Conservation (phyloP, 768 basidiomycete genomes). For the Krasilnikovozyma curviuscula region DNA sequence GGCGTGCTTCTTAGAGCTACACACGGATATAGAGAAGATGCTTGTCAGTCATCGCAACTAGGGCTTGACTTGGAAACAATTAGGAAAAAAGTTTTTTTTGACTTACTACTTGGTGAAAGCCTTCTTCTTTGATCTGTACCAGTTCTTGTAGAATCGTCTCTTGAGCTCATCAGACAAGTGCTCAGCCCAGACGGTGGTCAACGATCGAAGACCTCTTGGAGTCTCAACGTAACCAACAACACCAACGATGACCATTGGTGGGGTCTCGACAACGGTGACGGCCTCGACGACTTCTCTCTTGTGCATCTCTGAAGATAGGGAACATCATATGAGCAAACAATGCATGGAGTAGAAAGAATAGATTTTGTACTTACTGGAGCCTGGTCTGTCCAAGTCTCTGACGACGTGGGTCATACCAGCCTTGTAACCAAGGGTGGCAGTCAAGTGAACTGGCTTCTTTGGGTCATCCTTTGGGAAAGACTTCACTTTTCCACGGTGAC, state of each 20-base stretch:
- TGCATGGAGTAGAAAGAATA: neutral
- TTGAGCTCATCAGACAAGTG: constrained; percentile 96
- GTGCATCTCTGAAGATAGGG: constrained; percentile 68
- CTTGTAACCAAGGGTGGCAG: constrained; percentile 98
- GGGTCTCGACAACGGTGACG: constrained; percentile 86
- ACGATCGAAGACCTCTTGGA: constrained; percentile 91
- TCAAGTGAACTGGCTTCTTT: constrained; percentile 96
- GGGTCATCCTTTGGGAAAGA: constrained; percentile 99
- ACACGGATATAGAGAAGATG: no score
- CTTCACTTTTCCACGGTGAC: constrained; percentile 49
- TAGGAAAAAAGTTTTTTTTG: no score
- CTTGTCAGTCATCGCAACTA: no score
- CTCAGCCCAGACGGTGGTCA: constrained; percentile 92
- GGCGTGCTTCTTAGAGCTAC: constrained; percentile 79
- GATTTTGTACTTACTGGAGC: constrained; percentile 59
- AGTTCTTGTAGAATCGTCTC: constrained; percentile 99
- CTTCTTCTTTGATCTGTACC: constrained; percentile 99
- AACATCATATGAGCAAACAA: neutral
- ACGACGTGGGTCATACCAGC: constrained; percentile 99
- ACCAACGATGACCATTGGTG: constrained; percentile 88
- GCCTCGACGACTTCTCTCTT: constrained; percentile 99
- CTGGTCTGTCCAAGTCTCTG: constrained; percentile 95
- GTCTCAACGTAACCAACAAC: constrained; percentile 99
- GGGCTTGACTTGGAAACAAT: no score
- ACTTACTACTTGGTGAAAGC: no score